Evolutionary conservation across 75 land plant species (phyloP).

Genomic region (Cryptomeria japonica): DNA sequence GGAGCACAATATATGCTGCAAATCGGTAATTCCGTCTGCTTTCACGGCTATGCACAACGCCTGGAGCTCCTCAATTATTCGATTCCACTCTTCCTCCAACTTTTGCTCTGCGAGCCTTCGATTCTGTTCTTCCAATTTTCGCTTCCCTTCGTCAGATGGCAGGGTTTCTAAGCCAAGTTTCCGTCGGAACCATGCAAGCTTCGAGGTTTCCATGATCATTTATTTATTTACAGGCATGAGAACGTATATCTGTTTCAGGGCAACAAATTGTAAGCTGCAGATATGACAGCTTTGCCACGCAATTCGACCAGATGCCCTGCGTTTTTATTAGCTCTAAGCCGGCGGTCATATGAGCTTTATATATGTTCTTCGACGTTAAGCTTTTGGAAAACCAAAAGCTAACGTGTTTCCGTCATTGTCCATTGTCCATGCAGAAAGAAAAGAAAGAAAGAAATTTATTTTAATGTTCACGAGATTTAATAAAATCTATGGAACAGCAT

Average conservation of each 20-base stretch:
- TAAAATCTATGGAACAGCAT: too few relatives aligned
- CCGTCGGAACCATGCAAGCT: conserved; percentile 9
- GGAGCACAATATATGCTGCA: conserved; percentile 88
- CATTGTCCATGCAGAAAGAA: too few relatives aligned
- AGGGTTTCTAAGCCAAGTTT: neutral
- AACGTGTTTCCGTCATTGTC: too few relatives aligned
- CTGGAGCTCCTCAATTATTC: conserved; percentile 44
- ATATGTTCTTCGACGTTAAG: too few relatives aligned
- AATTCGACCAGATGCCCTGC: too few relatives aligned
- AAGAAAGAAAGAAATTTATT: too few relatives aligned
- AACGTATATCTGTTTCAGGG: neutral
- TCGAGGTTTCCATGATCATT: neutral
- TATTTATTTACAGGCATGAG: too few relatives aligned
- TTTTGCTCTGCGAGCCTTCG: conserved; percentile 1
- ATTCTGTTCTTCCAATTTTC: conserved; percentile 16
- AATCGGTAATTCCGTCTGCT: conserved; percentile 79
- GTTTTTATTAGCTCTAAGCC: too few relatives aligned
- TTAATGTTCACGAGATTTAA: too few relatives aligned
- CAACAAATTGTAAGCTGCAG: neutral
- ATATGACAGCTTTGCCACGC: too few relatives aligned
- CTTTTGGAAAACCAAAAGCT: too few relatives aligned
- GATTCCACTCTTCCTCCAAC: conserved; percentile 66
- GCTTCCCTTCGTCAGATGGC: neutral
- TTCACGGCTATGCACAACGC: conserved; percentile 68
- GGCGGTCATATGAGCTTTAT: too few relatives aligned